These are phyloP conservation scores for Rhododendron williamsianum DNA, from an alignment of 148 eudicot genomes.

Conservation along the genomic window DNA sequence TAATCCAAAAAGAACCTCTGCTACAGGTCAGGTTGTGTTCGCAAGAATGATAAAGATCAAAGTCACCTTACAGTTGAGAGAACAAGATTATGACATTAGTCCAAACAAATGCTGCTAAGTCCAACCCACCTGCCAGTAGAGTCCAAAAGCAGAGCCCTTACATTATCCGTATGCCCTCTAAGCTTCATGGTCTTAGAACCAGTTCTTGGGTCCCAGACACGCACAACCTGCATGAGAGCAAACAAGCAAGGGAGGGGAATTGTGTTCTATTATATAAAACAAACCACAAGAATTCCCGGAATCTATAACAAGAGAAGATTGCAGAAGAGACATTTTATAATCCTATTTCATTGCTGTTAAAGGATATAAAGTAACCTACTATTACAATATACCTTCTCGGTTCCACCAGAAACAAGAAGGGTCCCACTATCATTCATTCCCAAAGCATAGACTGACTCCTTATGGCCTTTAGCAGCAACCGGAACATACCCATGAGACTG, in stretches of 20 bases:
- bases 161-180: conserved; percentile 94
- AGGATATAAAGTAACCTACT: conserved; percentile 2
- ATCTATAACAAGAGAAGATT: neutral
- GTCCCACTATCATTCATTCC: conserved; percentile 86
- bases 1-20: neutral
- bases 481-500: conserved; percentile 74
- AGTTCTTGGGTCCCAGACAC: conserved; percentile 96
- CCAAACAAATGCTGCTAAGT: conserved; percentile 3
- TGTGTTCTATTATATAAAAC: neutral
- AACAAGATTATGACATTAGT: neutral
- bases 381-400: conserved; percentile 69
- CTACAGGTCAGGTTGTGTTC: neutral
- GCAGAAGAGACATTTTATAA: neutral
- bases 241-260: conserved; percentile 5
- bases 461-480: conserved; percentile 93
- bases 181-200: conserved; percentile 97
- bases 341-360: neutral
- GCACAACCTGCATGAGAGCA: conserved; percentile 58
- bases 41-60: neutral
- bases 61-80: neutral
- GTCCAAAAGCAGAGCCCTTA: conserved; percentile 84
- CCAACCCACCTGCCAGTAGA: conserved; percentile 84
- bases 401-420: conserved; percentile 98
- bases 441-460: conserved; percentile 95
- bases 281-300: neutral